Percentiles rank a stretch among this genome's conserved stretches.
These are phyloP conservation scores for Rhodocollybia butyracea DNA, from an alignment of 768 basidiomycete genomes.

Conservation along the genomic window DNA sequence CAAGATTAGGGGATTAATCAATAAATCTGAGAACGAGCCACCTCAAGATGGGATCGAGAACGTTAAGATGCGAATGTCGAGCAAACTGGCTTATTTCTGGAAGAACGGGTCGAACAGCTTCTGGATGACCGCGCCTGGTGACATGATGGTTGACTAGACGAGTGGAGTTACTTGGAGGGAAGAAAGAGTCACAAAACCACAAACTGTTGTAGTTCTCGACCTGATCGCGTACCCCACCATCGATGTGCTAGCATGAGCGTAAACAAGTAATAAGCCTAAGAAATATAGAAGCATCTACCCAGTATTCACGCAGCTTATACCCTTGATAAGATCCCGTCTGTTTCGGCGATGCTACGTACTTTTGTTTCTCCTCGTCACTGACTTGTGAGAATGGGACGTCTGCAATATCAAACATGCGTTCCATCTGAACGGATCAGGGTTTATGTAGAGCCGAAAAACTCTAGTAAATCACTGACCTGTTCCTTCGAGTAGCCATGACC, in stretches of 20 bases:
- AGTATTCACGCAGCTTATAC: slow-evolving; percentile 50
- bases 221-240: slow-evolving; percentile 39
- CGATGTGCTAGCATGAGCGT: slow-evolving; percentile 29
- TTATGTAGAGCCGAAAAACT: not conserved
- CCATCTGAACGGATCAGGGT: slow-evolving; percentile 24
- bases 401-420: slow-evolving; percentile 46
- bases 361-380: slow-evolving; percentile 37
- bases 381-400: slow-evolving; percentile 40
- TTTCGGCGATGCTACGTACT: slow-evolving; percentile 35
- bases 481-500: slow-evolving; percentile 44
- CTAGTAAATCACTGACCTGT: slow-evolving; percentile 24
- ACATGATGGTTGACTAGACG: slow-evolving; percentile 31
- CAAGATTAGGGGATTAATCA: not conserved
- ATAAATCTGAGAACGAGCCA: slow-evolving; percentile 3
- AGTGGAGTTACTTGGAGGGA: not conserved
- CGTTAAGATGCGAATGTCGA: slow-evolving; percentile 22
- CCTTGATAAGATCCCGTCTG: slow-evolving; percentile 47
- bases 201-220: slow-evolving; percentile 42
- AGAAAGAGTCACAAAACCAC: slow-evolving; percentile 9
- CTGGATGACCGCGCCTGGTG: slow-evolving; percentile 30
- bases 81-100: slow-evolving; percentile 22
- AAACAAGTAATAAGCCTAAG: not conserved
- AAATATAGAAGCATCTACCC: slow-evolving; percentile 26
- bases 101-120: slow-evolving; percentile 28
- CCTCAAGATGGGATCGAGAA: slow-evolving; percentile 30